A percentile compares a stretch with the other conserved stretches of the same genome.
These are phyloP conservation scores for Brassica hybrid DNA, from an alignment of 441 rosid genomes.

Conservation along the genomic window DNA sequence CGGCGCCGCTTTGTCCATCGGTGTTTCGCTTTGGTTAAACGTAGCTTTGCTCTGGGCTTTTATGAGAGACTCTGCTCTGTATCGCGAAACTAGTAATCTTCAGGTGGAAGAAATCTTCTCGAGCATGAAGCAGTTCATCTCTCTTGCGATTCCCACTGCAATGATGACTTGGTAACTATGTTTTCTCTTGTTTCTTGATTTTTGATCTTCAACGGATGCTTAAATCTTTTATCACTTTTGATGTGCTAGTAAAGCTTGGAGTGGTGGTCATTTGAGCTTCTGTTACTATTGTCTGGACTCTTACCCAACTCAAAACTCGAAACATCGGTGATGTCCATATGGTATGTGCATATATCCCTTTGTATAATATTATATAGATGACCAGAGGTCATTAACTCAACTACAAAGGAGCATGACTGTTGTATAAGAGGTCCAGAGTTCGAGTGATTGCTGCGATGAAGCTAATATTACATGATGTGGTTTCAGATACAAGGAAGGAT, in stretches of 20 bases:
- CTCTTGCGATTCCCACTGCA: slow-evolving; percentile 59
- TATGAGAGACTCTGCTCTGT: slow-evolving; percentile 48
- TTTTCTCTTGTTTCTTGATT: not conserved
- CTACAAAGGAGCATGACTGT: not conserved
- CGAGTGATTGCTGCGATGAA: not conserved
- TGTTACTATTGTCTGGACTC: slow-evolving; percentile 54
- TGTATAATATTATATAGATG: not conserved
- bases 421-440: not conserved
- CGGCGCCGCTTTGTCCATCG: slow-evolving; percentile 60
- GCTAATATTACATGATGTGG: not conserved
- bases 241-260: slow-evolving; percentile 49
- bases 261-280: slow-evolving; percentile 71
- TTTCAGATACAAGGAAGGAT: too few species aligned
- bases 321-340: slow-evolving; percentile 64
- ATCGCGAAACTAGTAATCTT: slow-evolving; percentile 41
- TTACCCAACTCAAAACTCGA: slow-evolving; percentile 66
- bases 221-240: not conserved
- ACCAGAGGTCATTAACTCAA: not conserved
- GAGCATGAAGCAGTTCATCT: slow-evolving; percentile 48
- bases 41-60: slow-evolving; percentile 50
- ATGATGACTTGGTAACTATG: slow-evolving; percentile 61
- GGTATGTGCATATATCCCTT: slow-evolving; percentile 44
- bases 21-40: slow-evolving; percentile 55
- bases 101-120: slow-evolving; percentile 39
- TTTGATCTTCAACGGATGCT: not conserved